Percentiles rank a stretch among this genome's conserved stretches.
Evolutionary conservation across 768 basidiomycete species (phyloP).

Genomic region (Leccinellum luteum): DNA sequence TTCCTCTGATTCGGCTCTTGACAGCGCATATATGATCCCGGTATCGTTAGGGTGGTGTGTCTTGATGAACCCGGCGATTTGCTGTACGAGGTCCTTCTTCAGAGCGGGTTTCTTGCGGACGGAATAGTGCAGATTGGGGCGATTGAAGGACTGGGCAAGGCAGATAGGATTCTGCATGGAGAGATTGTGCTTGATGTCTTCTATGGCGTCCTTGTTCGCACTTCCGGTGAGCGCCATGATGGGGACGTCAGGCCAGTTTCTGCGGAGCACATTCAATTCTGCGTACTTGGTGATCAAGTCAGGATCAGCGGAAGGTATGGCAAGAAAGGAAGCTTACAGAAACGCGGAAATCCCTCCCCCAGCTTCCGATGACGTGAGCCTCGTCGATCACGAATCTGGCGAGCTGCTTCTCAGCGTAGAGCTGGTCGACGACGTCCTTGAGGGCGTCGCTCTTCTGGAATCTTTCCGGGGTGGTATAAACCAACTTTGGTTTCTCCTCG

Average conservation of each 20-base stretch:
- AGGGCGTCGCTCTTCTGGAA: constrained; percentile 61
- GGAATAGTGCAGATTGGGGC: constrained; percentile 83
- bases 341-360: constrained; percentile 94
- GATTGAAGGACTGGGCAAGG: constrained; percentile 87
- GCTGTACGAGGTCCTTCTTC: constrained; percentile 44
- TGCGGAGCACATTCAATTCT: constrained; percentile 62
- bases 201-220: constrained; percentile 72
- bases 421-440: constrained; percentile 49
- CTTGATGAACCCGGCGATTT: constrained; percentile 70
- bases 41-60: constrained; percentile 52
- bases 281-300: constrained; percentile 52
- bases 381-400: constrained; percentile 96
- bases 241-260: constrained; percentile 74
- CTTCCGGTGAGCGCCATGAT: constrained; percentile 98
- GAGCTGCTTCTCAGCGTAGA: constrained; percentile 57
- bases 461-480: constrained; percentile 94
- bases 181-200: constrained; percentile 76
- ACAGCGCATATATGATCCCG: constrained; percentile 85
- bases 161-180: constrained; percentile 53
- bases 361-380: constrained; percentile 90
- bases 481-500: constrained; percentile 54
- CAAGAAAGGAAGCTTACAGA: constrained; percentile 47
- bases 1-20: constrained; percentile 74
- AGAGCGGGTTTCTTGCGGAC: constrained; percentile 49
- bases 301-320: constrained; percentile 5